A percentile compares a stretch with the other conserved stretches of the same genome.
Evolutionary conservation across 2,329 filamentous ascomycete genomes (phyloP).

Genomic region (Aurifilum marmelostoma): DNA sequence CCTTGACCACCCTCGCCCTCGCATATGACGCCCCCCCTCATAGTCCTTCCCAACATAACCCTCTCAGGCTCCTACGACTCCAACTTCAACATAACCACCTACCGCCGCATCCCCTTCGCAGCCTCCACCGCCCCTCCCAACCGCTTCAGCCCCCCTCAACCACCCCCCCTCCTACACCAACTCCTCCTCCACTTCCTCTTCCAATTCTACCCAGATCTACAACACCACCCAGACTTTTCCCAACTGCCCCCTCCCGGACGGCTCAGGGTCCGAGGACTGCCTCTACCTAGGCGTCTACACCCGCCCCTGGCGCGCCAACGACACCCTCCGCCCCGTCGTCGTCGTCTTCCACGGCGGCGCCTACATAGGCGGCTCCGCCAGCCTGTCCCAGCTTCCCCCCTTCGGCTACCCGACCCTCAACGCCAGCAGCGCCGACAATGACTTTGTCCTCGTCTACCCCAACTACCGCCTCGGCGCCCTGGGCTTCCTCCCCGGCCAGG

Average conservation of each 20-base stretch:
- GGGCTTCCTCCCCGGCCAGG: constrained; percentile 63
- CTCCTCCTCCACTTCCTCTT: background rate
- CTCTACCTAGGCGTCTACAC: constrained; percentile 56
- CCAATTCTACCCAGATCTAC: constrained; percentile 29
- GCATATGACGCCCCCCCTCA: constrained; percentile 1
- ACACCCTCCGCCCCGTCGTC: constrained; percentile 49
- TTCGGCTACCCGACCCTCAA: constrained; percentile 55
- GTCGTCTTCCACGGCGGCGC: constrained; percentile 66
- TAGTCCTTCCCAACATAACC: constrained; percentile 6
- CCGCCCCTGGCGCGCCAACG: constrained; percentile 34
- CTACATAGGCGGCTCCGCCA: constrained; percentile 59
- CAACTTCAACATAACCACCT: constrained; percentile 44
- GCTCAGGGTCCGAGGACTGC: constrained; percentile 49
- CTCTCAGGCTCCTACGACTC: constrained; percentile 6
- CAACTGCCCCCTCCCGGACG: constrained; percentile 38
- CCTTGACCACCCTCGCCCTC: background rate
- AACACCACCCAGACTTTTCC: constrained; percentile 33
- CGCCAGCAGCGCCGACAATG: constrained; percentile 48
- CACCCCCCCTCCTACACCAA: constrained; percentile 5
- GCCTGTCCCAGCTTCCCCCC: constrained; percentile 58
- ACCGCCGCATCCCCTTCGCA: constrained; percentile 54
- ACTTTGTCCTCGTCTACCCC: constrained; percentile 13
- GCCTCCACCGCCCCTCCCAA: constrained; percentile 44
- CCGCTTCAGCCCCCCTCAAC: constrained; percentile 50
- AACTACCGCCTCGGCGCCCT: constrained; percentile 68